Evolutionary conservation across 2,329 filamentous ascomycete genomes (phyloP), one percentile per base, ranked within the genome.

Genomic region (Colletotrichum orbiculare): DNA sequence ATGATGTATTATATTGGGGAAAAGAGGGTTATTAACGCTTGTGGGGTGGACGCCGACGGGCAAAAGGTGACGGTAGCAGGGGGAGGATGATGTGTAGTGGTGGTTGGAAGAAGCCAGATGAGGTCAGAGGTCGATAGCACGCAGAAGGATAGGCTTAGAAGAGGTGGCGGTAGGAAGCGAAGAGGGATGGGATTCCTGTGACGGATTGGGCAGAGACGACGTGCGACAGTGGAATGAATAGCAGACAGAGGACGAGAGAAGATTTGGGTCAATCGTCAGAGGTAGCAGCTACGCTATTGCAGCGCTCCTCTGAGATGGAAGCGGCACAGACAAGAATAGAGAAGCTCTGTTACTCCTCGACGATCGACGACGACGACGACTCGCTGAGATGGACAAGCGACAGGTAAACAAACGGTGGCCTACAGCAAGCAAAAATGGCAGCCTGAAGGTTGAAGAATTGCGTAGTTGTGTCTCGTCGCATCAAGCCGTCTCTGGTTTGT

Each of bases 1-100:
- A 83, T 79, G 76, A 78, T 80, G 75, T 80, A 80, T 77, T 78
- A 76, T 76, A 76, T 73, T 73, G 69, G 70, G 72, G 72, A 67
- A 70, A 69, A 63, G 53, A 67, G 71, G 68, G 60, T 49, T 67
- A 68, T 69, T 64, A 72, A 72, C 68, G 68, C 70, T 72, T 73
- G 71, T 71, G 71, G 71, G 70, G 69, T 69, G 69, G 60, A 50
- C 53, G 54, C 54, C 70, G 67, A 60, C 71, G 70, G 57, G 62
- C 69, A 60, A 70, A 47, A 70, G 68, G 58, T 56, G 62, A 65
- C 62, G 52, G 62, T 47, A 52, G 67, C 49, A 72, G 67, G 68
- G 50, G 66, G 64, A 57, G 54, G 47, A 48, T 48, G 54, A 49
- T 62, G 61, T 57, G 59, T 55, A 41, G 46, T 62, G 47, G 58